Evolutionary conservation across 805 yeast species (phyloP).

Genomic region (Candida chilensis): DNA sequence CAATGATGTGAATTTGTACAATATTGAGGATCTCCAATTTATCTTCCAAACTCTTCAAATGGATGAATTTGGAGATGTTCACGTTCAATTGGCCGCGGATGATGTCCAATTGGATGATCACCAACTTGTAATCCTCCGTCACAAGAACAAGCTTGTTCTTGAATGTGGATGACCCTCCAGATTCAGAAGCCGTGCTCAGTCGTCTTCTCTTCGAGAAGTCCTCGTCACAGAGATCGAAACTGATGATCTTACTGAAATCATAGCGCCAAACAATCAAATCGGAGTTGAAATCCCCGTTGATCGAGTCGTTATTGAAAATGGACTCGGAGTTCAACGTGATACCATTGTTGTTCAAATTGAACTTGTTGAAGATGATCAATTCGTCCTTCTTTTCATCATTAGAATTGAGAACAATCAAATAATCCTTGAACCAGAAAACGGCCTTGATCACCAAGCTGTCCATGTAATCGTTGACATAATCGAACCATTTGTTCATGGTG

Average conservation of each 20-base stretch:
- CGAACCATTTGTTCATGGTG: slow-evolving; percentile 17
- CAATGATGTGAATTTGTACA: slow-evolving; percentile 14
- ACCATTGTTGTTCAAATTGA: slow-evolving; percentile 17
- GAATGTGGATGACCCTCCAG: slow-evolving; percentile 1
- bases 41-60: slow-evolving; percentile 19
- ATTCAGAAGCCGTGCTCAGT: background rate
- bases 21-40: slow-evolving; percentile 14
- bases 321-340: slow-evolving; percentile 7
- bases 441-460: slow-evolving; percentile 21
- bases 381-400: slow-evolving; percentile 5
- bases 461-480: slow-evolving; percentile 19
- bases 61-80: slow-evolving; percentile 15
- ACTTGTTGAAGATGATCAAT: slow-evolving; percentile 19
- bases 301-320: slow-evolving; percentile 20
- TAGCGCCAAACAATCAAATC: slow-evolving; percentile 30
- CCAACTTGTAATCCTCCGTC: slow-evolving; percentile 17
- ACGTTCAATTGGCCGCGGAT: slow-evolving; percentile 11
- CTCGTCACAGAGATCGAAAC: slow-evolving; percentile 7
- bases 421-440: slow-evolving; percentile 25
- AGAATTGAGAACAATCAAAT: slow-evolving; percentile 18
- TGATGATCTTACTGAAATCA: slow-evolving; percentile 15
- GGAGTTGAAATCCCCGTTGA: slow-evolving; percentile 19
- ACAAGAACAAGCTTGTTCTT: slow-evolving; percentile 13
- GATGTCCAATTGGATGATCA: slow-evolving; percentile 18
- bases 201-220: background rate